Base-by-base conservation (phyloP, 2,329 filamentous ascomycete genomes). In the Cyphellophora europaea region DNA sequence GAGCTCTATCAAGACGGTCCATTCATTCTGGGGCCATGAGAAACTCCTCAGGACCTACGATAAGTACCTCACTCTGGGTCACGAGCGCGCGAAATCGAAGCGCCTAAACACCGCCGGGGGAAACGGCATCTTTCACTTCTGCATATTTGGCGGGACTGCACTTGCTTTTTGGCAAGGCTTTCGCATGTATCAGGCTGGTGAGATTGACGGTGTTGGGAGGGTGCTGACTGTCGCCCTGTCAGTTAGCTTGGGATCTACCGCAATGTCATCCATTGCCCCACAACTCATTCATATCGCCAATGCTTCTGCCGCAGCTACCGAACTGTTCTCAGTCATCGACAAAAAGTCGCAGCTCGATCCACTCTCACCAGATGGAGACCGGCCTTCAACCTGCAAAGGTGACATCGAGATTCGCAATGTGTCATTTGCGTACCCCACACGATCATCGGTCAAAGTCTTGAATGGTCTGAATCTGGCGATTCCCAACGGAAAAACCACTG, bases 371-470 rank as follows among this genome's bases (percentile, higher is more conserved):
- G 16, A 30, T 19, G 8, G 11, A 15, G 2, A 30, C 33, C n/a
- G 33, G 33, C 14, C 8, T 18, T 8, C 17, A 30, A 12, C 18
- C 27, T 74, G 88, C 13, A 88, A 86, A 15, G 72, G 69, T 8
- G 33, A 19, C 5, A 74, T 96, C 42, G 86, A 95, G 55, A 93
- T 96, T 64, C 77, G 82, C 11, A 77, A 91, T 45, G 85, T 96
- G 2, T 84, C 93, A 55, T 95, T 94, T 71, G 74, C 84, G 27
- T 96, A 96, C 53, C 87, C 88, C 0, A 93, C 85, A 1, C 76
- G 89, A 1, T 91, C 91, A 8, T 87, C 86, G 4, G 87, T 95
- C 19, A 82, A 84, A 12, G 85, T 95, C 1, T 75, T 96, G 2
- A 80, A 84, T 16, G 87, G 86, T 0, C 67, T 94, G 10, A 78